These are phyloP conservation scores for Monosporozyma unispora DNA, from an alignment of 805 yeast genomes.

Conservation along the genomic window DNA sequence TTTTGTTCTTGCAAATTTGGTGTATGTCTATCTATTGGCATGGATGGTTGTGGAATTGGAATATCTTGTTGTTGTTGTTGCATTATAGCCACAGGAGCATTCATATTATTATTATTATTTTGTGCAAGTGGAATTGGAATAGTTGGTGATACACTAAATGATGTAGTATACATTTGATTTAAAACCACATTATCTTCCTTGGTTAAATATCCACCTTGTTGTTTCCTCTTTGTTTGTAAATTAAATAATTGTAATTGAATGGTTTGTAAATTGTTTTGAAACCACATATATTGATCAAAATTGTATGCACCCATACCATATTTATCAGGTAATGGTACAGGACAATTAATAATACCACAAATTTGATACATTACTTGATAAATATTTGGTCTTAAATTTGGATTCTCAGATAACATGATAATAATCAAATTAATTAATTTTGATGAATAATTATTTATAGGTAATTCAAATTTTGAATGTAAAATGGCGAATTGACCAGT, in stretches of 20 bases:
- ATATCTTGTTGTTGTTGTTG: neutral
- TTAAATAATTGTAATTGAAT: slow-evolving; percentile 24
- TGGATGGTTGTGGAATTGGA: neutral
- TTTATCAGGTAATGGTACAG: slow-evolving; percentile 32
- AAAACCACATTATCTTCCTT: slow-evolving; percentile 13
- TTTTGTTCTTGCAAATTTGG: slow-evolving; percentile 3
- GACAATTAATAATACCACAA: slow-evolving; percentile 47
- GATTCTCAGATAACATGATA: slow-evolving; percentile 77
- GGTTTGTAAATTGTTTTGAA: slow-evolving; percentile 34
- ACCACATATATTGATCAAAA: slow-evolving; percentile 46
- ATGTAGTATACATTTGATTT: slow-evolving; percentile 20
- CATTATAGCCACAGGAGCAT: neutral
- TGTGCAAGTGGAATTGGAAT: slow-evolving; percentile 21
- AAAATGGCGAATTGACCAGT: slow-evolving; percentile 80
- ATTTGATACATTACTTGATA: slow-evolving; percentile 67
- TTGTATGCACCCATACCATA: slow-evolving; percentile 44
- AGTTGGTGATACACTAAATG: slow-evolving; percentile 26
- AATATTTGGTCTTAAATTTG: slow-evolving; percentile 75
- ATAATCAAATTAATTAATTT: slow-evolving; percentile 68
- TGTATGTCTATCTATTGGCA: neutral
- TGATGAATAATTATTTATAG: slow-evolving; percentile 63
- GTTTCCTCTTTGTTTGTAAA: slow-evolving; percentile 19
- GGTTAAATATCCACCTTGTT: slow-evolving; percentile 9
- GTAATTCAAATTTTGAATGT: slow-evolving; percentile 76
- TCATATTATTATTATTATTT: too few relatives aligned